These are phyloP conservation scores for Tuber borchii DNA, from an alignment of 495 filamentous ascomycete genomes.

Conservation along the genomic window DNA sequence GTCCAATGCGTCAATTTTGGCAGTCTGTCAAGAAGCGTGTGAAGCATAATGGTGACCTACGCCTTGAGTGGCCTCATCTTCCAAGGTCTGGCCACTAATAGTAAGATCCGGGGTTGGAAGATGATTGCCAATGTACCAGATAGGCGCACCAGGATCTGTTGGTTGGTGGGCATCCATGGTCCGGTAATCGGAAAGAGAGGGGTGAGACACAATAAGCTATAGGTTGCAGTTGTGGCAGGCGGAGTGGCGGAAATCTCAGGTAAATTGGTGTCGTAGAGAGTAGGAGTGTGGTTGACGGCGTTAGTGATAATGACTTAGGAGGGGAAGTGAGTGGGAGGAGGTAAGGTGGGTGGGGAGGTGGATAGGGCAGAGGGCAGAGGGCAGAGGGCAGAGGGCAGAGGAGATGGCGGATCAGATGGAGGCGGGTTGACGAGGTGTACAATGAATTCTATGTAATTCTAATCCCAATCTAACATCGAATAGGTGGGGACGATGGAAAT, in stretches of 20 bases:
- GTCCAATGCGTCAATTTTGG: slow-evolving; percentile 16
- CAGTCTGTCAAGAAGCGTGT: not conserved
- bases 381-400: not conserved
- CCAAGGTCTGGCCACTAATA: slow-evolving; percentile 27
- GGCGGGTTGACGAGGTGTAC: not conserved
- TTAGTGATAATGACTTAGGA: not conserved
- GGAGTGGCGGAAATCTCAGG: not conserved
- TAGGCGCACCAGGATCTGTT: slow-evolving; percentile 25
- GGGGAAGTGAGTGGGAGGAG: not conserved
- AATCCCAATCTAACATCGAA: not conserved
- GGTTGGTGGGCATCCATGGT: slow-evolving; percentile 37
- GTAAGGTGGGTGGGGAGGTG: not conserved
- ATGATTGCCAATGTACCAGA: slow-evolving; percentile 40
- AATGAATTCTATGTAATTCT: not conserved
- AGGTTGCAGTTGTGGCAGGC: not conserved
- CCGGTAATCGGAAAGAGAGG: not conserved
- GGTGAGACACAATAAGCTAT: not conserved
- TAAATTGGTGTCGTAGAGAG: not conserved
- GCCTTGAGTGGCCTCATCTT: slow-evolving; percentile 28
- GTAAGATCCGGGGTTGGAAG: slow-evolving; percentile 31
- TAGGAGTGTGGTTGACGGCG: not conserved
- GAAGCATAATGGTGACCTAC: slow-evolving; percentile 17
- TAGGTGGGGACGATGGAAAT: not conserved
- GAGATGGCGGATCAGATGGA: not conserved
- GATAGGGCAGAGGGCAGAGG: not conserved